Percentiles rank a stretch among this genome's conserved stretches.
These are phyloP conservation scores for Fraxinus excelsior DNA, from an alignment of 257 asterid genomes.

Conservation along the genomic window DNA sequence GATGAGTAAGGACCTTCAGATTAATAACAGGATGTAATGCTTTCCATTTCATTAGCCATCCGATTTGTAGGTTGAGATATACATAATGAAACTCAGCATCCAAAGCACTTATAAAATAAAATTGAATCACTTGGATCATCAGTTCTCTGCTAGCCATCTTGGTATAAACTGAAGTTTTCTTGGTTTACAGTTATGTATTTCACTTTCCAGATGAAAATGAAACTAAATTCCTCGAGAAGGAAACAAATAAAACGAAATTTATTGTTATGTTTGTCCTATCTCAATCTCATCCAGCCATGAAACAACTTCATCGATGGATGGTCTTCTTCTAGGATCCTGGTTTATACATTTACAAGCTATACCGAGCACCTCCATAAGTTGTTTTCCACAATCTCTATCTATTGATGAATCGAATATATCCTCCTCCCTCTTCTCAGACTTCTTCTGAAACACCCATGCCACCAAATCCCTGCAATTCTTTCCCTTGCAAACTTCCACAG, in stretches of 20 bases:
- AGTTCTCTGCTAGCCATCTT: background rate
- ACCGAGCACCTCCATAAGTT: conserved; percentile 61
- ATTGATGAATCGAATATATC: conserved; percentile 71
- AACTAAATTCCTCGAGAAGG: conserved; percentile 15
- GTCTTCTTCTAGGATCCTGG: conserved; percentile 74
- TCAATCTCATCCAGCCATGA: conserved; percentile 75
- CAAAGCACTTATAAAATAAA: background rate
- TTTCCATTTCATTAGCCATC: background rate
- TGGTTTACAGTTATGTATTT: conserved; percentile 15
- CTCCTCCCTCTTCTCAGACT: conserved; percentile 62
- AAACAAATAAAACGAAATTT: conserved; percentile 6
- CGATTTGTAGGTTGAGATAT: background rate
- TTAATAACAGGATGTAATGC: background rate
- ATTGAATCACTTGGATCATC: background rate
- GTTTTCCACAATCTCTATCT: conserved; percentile 56
- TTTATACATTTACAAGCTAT: conserved; percentile 83
- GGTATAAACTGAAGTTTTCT: conserved; percentile 13
- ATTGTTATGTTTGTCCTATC: conserved; percentile 45
- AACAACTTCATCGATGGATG: conserved; percentile 82
- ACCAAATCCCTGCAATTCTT: conserved; percentile 78
- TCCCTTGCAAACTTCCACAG: conserved; percentile 85
- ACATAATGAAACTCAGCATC: background rate
- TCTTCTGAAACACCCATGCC: conserved; percentile 82
- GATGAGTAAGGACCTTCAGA: background rate
- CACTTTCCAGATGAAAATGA: conserved; percentile 15